Evolutionary conservation across 306 rosid species (phyloP), one percentile per base, ranked within the genome.

Genomic region (Comarum palustre): DNA sequence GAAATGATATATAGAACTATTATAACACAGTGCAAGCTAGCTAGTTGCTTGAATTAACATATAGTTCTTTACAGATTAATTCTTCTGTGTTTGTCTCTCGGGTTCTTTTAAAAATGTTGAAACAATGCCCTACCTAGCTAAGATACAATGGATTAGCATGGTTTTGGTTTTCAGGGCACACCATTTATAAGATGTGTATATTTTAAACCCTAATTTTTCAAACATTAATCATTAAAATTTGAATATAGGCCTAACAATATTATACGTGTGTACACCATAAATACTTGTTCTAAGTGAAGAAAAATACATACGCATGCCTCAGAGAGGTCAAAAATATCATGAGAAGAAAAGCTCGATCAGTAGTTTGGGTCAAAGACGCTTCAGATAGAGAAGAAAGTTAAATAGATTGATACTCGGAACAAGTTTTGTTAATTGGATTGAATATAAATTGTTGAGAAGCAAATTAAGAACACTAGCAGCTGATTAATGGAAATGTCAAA

Each of bases 331-430:
- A 90, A 90, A 84, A 72, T 73, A 80, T 75, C 73, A 51, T 76
- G 66, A 81, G 78, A 83, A 73, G 77, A 78, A 78, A 34, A 73
- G 75, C 67, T 62, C 8, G 71, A 72, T 19, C 75, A 77, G 86
- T 79, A 77, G 86, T 79, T 88, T 81, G 75, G 75, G 94, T 88
- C 97, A 87, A 88, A 90, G 90, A 90, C 94, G 92, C 82, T 85
- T 86, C 82, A 60, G 80, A 66, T 77, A 14, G 48, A 50, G 50
- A 66, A 20, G 82, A 73, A 85, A 71, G 10, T 27, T 27, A n/a
- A 79, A 64, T 19, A 73, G 78, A 64, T 22, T 63, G 78, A 63
- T 52, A 69, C 47, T 63, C 9, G 19, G 31, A 38, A 59, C 38
- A 16, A 2, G 20, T 58, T 14, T 27, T 5, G 41, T 31, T 60